phyloP scores from a whole-genome alignment of 2,329 filamentous ascomycete species.

The Diplodia corticola region DNA sequence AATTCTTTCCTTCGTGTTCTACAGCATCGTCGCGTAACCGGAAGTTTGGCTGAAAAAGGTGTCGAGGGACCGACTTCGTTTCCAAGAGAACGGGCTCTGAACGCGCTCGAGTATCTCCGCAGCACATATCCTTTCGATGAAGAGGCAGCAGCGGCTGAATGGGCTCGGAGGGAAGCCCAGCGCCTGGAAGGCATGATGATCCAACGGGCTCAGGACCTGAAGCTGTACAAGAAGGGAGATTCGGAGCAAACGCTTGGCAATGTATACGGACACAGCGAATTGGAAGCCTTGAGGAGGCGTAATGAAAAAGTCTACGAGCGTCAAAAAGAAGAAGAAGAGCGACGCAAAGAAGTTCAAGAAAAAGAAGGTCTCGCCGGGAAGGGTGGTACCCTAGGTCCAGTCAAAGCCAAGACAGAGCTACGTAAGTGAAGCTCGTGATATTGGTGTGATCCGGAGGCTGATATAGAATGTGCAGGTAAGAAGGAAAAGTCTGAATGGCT shows the following conservation, averaged over 20 bases:
- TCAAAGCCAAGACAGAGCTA: slow-evolving; percentile 35
- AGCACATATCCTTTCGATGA: slow-evolving; percentile 42
- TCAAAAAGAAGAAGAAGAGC: slow-evolving; percentile 33
- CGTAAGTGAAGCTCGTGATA: slow-evolving; percentile 34
- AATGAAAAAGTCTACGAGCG: slow-evolving; percentile 36
- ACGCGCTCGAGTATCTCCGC: slow-evolving; percentile 40
- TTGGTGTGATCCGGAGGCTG: slow-evolving; percentile 36
- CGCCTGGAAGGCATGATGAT: slow-evolving; percentile 40
- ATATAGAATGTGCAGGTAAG: not conserved
- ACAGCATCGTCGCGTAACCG: slow-evolving; percentile 42
- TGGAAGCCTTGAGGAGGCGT: slow-evolving; percentile 31
- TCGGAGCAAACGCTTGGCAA: slow-evolving; percentile 25
- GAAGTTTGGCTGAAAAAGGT: slow-evolving; percentile 43
- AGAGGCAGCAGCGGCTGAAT: slow-evolving; percentile 41
- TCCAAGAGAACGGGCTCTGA: slow-evolving; percentile 30
- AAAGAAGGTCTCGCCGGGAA: slow-evolving; percentile 25
- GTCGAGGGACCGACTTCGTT: slow-evolving; percentile 34
- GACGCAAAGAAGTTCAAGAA: slow-evolving; percentile 26
- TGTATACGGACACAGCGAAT: slow-evolving; percentile 20
- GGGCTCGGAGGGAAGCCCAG: slow-evolving; percentile 42
- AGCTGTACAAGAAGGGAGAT: slow-evolving; percentile 34
- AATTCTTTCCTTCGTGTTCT: slow-evolving; percentile 42
- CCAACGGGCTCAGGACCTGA: slow-evolving; percentile 32
- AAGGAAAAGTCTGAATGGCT: slow-evolving; percentile 32
- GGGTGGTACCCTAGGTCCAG: slow-evolving; percentile 21